Percentiles rank a stretch among this genome's conserved stretches.
These are phyloP conservation scores for Crucibulum laeve DNA, from an alignment of 768 basidiomycete genomes.

Conservation along the genomic window DNA sequence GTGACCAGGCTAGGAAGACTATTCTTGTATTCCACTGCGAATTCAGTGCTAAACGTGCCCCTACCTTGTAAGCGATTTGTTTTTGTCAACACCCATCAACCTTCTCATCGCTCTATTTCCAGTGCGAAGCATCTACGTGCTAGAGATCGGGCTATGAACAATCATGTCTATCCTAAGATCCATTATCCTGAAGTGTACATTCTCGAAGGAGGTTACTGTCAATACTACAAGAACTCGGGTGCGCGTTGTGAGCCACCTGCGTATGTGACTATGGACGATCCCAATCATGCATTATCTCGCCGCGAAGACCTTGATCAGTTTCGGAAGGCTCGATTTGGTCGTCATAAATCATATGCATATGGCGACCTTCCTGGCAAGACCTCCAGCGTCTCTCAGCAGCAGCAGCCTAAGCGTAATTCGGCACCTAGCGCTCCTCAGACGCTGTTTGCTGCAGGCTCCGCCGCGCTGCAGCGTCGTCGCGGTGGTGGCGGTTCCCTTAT, in stretches of 20 bases:
- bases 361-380: slow-evolving; percentile 62
- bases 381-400: slow-evolving; percentile 30
- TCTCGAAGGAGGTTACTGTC: slow-evolving; percentile 92
- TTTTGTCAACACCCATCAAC: neutral
- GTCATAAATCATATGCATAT: slow-evolving; percentile 89
- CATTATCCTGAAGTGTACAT: slow-evolving; percentile 97
- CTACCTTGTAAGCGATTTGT: slow-evolving; percentile 76
- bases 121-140: slow-evolving; percentile 94
- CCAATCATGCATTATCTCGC: slow-evolving; percentile 72
- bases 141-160: slow-evolving; percentile 85
- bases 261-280: slow-evolving; percentile 96
- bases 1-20: slow-evolving; percentile 71
- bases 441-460: slow-evolving; percentile 67
- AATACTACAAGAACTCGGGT: slow-evolving; percentile 70
- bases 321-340: slow-evolving; percentile 81
- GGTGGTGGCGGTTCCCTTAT: slow-evolving; percentile 42
- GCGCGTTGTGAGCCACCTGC: slow-evolving; percentile 73
- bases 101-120: neutral
- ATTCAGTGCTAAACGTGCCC: slow-evolving; percentile 92
- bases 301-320: slow-evolving; percentile 89
- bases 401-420: slow-evolving; percentile 60
- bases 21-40: slow-evolving; percentile 97
- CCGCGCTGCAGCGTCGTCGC: slow-evolving; percentile 57
- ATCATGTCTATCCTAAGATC: slow-evolving; percentile 85
- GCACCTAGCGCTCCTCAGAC: slow-evolving; percentile 50